Percentiles rank a stretch among this genome's conserved stretches.
These are phyloP conservation scores for Ceratobasidium papillatum DNA, from an alignment of 1,284 basidiomycete species.

Conservation along the genomic window DNA sequence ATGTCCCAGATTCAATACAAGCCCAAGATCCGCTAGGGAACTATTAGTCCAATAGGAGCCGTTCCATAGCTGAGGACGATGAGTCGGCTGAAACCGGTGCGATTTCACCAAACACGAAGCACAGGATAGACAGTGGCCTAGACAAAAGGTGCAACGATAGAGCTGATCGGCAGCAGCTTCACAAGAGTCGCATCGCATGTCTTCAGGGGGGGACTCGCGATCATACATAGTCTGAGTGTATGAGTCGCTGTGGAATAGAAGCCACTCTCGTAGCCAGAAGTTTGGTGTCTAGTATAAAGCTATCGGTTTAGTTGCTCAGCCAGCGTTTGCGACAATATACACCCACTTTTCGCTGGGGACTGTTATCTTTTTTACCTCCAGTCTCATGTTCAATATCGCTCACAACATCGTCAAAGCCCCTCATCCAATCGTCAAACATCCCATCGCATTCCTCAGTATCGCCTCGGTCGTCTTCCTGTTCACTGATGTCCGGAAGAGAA, in stretches of 20 bases:
- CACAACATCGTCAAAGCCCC: background rate
- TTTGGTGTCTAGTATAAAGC: background rate
- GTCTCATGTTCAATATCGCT: background rate
- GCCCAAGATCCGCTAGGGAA: background rate
- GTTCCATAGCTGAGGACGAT: background rate
- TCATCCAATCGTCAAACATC: background rate
- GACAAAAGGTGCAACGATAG: background rate
- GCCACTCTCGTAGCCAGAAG: background rate
- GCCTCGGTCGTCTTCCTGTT: background rate
- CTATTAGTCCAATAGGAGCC: background rate
- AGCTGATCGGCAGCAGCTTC: background rate
- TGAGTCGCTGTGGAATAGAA: background rate
- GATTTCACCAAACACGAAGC: background rate
- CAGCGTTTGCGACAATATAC: background rate
- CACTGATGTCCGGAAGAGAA: background rate
- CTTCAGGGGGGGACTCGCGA: background rate
- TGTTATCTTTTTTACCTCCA: background rate
- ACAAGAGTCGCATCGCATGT: background rate
- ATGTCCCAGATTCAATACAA: slow-evolving; percentile 5
- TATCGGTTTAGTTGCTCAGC: too few species aligned
- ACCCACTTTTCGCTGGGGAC: background rate
- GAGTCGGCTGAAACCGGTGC: background rate
- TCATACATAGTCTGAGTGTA: background rate
- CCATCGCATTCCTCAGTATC: background rate
- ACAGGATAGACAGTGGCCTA: background rate